These are phyloP conservation scores for Prunus davidiana DNA, from an alignment of 306 rosid genomes.

Conservation along the genomic window DNA sequence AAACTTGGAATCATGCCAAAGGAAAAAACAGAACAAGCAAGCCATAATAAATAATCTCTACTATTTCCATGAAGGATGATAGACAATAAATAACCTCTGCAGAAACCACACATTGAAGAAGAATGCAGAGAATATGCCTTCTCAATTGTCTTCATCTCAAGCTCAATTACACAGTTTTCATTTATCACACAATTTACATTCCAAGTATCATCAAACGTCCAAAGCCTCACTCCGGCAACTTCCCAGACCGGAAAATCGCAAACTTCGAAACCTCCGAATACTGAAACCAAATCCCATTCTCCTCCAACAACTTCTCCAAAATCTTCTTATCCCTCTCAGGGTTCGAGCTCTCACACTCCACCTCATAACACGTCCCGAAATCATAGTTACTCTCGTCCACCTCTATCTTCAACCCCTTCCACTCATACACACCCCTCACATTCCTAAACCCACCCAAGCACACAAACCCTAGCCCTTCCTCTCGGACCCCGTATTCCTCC, in stretches of 20 bases:
- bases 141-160: too few species aligned
- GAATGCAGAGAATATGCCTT: too few species aligned
- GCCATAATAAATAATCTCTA: too few species aligned
- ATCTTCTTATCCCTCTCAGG: slow-evolving; percentile 40
- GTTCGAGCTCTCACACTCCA: slow-evolving; percentile 52
- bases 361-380: slow-evolving; percentile 58
- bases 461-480: slow-evolving; percentile 22
- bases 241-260: slow-evolving; percentile 39
- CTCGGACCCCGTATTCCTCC: slow-evolving; percentile 32
- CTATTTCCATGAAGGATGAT: too few species aligned
- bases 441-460: slow-evolving; percentile 67
- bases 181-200: background rate
- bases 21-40: background rate
- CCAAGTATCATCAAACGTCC: background rate
- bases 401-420: slow-evolving; percentile 58
- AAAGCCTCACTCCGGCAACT: slow-evolving; percentile 32
- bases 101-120: too few species aligned
- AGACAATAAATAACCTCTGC: too few species aligned
- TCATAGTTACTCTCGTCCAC: slow-evolving; percentile 52
- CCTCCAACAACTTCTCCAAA: slow-evolving; percentile 36
- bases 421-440: slow-evolving; percentile 45
- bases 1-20: background rate
- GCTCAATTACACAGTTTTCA: too few species aligned
- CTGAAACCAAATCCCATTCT: slow-evolving; percentile 41
- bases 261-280: slow-evolving; percentile 45